Percentiles rank a stretch among this genome's conserved stretches.
These are phyloP conservation scores for Umbellularia californica DNA, from an alignment of 164 flowering plant genomes.

Conservation along the genomic window DNA sequence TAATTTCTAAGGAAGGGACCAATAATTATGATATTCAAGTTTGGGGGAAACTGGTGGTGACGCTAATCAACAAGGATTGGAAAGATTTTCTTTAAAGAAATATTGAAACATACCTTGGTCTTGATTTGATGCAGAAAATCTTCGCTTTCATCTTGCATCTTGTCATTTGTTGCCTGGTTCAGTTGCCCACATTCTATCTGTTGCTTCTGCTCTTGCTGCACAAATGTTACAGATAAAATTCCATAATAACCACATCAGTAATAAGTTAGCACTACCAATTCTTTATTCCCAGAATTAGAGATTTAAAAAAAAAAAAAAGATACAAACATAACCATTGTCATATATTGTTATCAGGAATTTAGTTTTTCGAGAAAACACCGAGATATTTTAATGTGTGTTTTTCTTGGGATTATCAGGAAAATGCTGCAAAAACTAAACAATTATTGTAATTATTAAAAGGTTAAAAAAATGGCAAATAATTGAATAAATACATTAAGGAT, in stretches of 20 bases:
- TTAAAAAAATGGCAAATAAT: too few relatives aligned
- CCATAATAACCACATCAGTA: conserved; percentile 4
- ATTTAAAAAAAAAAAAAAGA: not conserved
- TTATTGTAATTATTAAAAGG: too few relatives aligned
- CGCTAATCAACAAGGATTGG: not conserved
- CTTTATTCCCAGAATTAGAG: not conserved
- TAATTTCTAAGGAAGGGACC: not conserved
- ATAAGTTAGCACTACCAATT: not conserved
- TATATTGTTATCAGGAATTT: too few relatives aligned
- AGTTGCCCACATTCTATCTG: conserved; percentile 24
- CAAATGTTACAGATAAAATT: not conserved
- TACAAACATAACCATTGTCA: too few relatives aligned
- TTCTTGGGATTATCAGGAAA: too few relatives aligned
- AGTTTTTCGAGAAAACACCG: too few relatives aligned
- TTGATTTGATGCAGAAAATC: conserved; percentile 72
- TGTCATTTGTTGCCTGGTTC: conserved; percentile 24
- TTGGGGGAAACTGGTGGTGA: not conserved
- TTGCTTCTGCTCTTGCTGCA: conserved; percentile 29
- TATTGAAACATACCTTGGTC: conserved; percentile 48
- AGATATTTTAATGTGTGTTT: too few relatives aligned
- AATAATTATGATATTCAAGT: not conserved
- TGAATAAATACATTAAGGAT: too few relatives aligned
- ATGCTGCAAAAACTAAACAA: too few relatives aligned
- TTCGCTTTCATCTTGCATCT: conserved; percentile 44
- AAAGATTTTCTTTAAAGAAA: not conserved